Percentiles rank a stretch among this genome's conserved stretches.
Conservation (phyloP, 495 filamentous ascomycete genomes). For the Penicillium egyptiacum region DNA sequence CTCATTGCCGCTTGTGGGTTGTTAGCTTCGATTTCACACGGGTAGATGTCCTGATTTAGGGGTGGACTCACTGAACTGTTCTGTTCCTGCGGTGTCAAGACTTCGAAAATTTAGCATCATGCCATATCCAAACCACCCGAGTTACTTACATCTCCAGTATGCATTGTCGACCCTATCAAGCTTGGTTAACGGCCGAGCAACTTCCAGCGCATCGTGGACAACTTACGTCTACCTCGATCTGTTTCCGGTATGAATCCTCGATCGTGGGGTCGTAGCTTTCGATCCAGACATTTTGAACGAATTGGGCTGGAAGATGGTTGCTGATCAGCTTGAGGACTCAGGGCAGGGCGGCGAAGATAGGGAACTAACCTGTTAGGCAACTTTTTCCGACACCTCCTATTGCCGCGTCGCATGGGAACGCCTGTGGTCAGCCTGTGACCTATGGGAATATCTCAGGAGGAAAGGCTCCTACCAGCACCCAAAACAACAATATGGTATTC, state of each 20-base stretch:
- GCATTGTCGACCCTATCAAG: constrained; percentile 81
- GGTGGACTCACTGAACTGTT: constrained; percentile 86
- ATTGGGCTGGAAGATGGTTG: constrained; percentile 68
- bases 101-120: constrained; percentile 41
- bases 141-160: constrained; percentile 86
- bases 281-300: constrained; percentile 99
- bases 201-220: constrained; percentile 28
- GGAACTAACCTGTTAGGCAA: constrained; percentile 83
- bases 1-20: constrained; percentile 62
- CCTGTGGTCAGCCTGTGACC: constrained; percentile 15
- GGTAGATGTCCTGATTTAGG: constrained; percentile 18
- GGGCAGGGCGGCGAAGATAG: constrained; percentile 7
- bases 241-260: constrained; percentile 95
- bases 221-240: constrained; percentile 88
- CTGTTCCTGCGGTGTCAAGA: constrained; percentile 94
- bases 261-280: constrained; percentile 99
- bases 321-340: constrained; percentile 18
- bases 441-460: constrained; percentile 1
- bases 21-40: constrained; percentile 31
- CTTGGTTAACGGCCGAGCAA: constrained; percentile 24
- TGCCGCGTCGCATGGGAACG: constrained; percentile 10
- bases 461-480: constrained; percentile 65
- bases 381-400: constrained; percentile 96
- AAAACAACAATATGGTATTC: constrained; percentile 94
- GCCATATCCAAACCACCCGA: constrained; percentile 8